Evolutionary conservation across 73 alveolate genomes (phyloP).

Genomic region (Breviolum minutum): DNA sequence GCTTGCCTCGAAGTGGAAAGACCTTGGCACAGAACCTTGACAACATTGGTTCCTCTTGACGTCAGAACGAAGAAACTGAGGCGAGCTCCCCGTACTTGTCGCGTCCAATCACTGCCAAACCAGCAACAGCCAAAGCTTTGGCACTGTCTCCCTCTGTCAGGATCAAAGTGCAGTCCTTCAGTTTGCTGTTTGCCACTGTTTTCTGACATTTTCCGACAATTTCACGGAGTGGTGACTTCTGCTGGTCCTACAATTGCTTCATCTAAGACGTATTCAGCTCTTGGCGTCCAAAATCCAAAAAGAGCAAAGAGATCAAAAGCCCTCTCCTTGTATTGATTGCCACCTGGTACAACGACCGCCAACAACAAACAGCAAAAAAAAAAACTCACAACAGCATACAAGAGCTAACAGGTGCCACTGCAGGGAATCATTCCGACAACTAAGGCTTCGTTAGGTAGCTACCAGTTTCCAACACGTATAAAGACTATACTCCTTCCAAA

Average conservation of each 20-base stretch:
- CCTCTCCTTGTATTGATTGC: slow-evolving; percentile 53
- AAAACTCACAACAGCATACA: too few relatives aligned
- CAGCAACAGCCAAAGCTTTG: slow-evolving; percentile 99
- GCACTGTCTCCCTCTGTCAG: slow-evolving; percentile 99
- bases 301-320: background rate
- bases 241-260: too few relatives aligned
- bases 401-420: too few relatives aligned
- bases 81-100: slow-evolving; percentile 98
- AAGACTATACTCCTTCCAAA: too few relatives aligned
- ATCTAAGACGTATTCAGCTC: too few relatives aligned
- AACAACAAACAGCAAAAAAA: background rate
- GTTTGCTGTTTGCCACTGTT: background rate
- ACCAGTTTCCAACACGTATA: too few relatives aligned
- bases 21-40: slow-evolving; percentile 86
- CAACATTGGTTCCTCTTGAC: background rate
- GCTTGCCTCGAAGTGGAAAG: slow-evolving; percentile 99
- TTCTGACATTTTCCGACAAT: too few relatives aligned
- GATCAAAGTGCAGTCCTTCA: slow-evolving; percentile 98
- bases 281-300: background rate
- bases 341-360: slow-evolving; percentile 6
- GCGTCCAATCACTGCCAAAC: slow-evolving; percentile 99
- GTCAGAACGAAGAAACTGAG: background rate
- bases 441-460: too few relatives aligned
- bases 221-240: too few relatives aligned
- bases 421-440: too few relatives aligned